Conservation (phyloP, 2,329 filamentous ascomycete species). For the Ceratocystis eucalypticola region DNA sequence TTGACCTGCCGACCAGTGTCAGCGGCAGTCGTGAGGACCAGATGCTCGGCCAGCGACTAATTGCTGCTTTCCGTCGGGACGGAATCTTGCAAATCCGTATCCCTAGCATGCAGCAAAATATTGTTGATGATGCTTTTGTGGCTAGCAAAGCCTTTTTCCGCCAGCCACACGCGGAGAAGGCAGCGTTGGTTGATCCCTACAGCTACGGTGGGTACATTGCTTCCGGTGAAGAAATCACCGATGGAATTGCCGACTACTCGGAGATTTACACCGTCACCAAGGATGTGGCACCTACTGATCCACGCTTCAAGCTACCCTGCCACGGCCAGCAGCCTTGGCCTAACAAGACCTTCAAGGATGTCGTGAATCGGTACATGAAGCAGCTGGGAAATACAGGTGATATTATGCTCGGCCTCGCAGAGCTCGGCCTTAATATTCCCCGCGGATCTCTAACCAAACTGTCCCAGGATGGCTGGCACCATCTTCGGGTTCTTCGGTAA, state of each 20-base stretch:
- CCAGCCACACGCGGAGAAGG: conserved; percentile 28
- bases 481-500: conserved; percentile 35
- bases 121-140: conserved; percentile 28
- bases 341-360: conserved; percentile 29
- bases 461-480: conserved; percentile 38
- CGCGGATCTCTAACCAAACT: conserved; percentile 30
- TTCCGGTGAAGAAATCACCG: conserved; percentile 36
- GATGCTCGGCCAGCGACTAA: conserved; percentile 29
- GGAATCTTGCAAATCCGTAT: conserved; percentile 36
- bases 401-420: conserved; percentile 33
- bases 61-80: conserved; percentile 32
- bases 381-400: conserved; percentile 32
- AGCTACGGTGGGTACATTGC: conserved; percentile 38
- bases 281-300: conserved; percentile 30
- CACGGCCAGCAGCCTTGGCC: conserved; percentile 39
- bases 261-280: conserved; percentile 42
- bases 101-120: conserved; percentile 25
- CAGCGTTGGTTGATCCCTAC: conserved; percentile 31
- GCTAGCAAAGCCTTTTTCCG: conserved; percentile 31
- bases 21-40: conserved; percentile 26
- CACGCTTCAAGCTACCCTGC: conserved; percentile 35
- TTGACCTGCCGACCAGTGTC: conserved; percentile 29
- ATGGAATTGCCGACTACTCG: conserved; percentile 37
- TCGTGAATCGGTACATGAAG: conserved; percentile 31
- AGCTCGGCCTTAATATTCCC: conserved; percentile 32